phyloP scores from a whole-genome alignment of 225 moss, liverwort and hornwort species.

The Antitrichia curtipendula region DNA sequence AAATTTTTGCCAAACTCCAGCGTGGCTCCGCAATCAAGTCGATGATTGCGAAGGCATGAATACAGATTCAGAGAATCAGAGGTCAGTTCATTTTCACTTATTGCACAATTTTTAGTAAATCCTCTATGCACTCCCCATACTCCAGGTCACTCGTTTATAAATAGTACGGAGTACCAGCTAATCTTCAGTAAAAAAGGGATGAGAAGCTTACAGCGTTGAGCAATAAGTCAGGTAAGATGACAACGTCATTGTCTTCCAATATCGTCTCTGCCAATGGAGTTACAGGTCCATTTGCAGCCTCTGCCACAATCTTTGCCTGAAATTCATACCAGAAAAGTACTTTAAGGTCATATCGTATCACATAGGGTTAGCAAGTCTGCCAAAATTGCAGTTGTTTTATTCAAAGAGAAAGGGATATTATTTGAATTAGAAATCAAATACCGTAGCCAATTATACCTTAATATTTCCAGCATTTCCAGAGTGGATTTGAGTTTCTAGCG shows the following conservation, averaged over 20 bases:
- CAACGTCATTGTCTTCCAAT: constrained; percentile 60
- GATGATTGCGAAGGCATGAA: not conserved
- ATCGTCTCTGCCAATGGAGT: constrained; percentile 69
- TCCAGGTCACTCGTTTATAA: not conserved
- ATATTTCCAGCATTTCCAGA: constrained; percentile 69
- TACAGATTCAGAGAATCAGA: not conserved
- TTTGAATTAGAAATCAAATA: not conserved
- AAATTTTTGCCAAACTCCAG: not conserved
- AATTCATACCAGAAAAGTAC: not conserved
- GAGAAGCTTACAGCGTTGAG: constrained; percentile 65
- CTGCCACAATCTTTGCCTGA: constrained; percentile 81
- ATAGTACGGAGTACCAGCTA: not conserved
- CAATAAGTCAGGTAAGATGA: constrained; percentile 71
- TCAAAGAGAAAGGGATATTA: not conserved
- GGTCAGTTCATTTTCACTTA: not conserved
- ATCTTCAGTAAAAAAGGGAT: not conserved
- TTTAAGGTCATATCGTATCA: not conserved
- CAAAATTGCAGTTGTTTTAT: not conserved
- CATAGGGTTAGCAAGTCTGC: not conserved
- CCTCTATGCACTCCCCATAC: not conserved
- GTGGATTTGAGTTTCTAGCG: constrained; percentile 68
- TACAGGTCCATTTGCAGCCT: constrained; percentile 87
- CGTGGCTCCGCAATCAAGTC: not conserved
- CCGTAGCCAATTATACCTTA: constrained; percentile 37
- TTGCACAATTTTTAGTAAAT: not conserved